phyloP scores from a whole-genome alignment of 768 basidiomycete genomes.

The Boletus tylopilopsis region DNA sequence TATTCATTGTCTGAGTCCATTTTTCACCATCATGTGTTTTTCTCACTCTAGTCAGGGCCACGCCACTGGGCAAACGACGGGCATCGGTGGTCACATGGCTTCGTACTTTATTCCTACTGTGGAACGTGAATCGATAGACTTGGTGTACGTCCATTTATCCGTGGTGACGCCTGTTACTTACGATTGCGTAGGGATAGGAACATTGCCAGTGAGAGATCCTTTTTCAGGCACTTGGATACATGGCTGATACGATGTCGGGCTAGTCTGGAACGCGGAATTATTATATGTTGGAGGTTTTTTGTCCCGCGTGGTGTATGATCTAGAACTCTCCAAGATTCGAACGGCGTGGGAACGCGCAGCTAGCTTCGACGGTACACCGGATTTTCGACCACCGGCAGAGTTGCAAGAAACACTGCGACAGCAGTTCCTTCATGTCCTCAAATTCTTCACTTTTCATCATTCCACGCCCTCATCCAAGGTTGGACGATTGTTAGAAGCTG shows the following conservation, averaged over 20 bases:
- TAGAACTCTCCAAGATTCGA: constrained; percentile 62
- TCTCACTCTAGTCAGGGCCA: neutral
- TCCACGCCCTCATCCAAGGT: constrained; percentile 75
- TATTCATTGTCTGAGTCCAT: neutral
- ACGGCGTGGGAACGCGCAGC: constrained; percentile 3
- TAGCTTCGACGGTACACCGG: constrained; percentile 16
- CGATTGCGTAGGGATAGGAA: neutral
- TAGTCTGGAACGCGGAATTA: constrained; percentile 88
- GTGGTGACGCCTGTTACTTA: neutral
- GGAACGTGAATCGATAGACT: constrained; percentile 2
- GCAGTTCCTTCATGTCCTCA: constrained; percentile 13
- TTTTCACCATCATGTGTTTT: neutral
- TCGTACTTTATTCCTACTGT: constrained; percentile 1
- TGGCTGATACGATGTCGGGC: neutral
- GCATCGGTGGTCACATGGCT: constrained; percentile 2
- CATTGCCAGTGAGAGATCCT: neutral
- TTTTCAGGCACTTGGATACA: neutral
- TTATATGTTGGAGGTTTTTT: constrained; percentile 81
- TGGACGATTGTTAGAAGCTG: constrained; percentile 60
- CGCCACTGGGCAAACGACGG: constrained; percentile 4
- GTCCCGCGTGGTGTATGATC: constrained; percentile 76
- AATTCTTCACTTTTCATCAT: constrained; percentile 33
- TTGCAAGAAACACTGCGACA: neutral
- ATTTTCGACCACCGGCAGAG: neutral
- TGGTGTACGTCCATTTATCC: neutral